Conservation (phyloP, 1,139 yeast genomes). For the Taphrina populina region DNA sequence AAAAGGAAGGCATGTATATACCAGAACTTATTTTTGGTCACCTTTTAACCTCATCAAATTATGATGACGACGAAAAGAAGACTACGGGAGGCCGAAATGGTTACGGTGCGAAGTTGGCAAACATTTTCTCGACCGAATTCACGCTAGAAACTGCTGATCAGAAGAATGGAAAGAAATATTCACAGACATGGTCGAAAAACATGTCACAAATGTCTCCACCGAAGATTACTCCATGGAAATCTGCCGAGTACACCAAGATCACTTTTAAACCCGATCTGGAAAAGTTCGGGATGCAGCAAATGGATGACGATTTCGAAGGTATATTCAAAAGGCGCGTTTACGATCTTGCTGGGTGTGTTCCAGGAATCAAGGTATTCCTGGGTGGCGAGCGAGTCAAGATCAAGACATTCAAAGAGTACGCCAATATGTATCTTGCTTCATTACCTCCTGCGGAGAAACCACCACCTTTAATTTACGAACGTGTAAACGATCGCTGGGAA, state of each 20-base stretch:
- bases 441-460: constrained; percentile 49
- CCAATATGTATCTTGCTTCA: constrained; percentile 85
- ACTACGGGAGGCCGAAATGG: constrained; percentile 99
- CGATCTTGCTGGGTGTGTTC: constrained; percentile 94
- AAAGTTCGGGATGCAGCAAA: constrained; percentile 76
- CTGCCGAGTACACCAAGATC: constrained; percentile 78
- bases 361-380: constrained; percentile 72
- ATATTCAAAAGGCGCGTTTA: constrained; percentile 91
- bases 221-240: constrained; percentile 61
- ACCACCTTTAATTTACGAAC: constrained; percentile 70
- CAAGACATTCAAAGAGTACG: constrained; percentile 77
- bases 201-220: constrained; percentile 82
- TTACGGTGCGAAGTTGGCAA: constrained; percentile 93
- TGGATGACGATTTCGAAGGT: constrained; percentile 79
- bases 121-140: constrained; percentile 87
- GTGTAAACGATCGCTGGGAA: constrained; percentile 84
- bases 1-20: constrained; percentile 83
- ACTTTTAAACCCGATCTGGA: constrained; percentile 84
- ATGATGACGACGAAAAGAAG: constrained; percentile 91
- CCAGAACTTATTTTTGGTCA: constrained; percentile 97
- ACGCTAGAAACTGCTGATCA: constrained; percentile 86
- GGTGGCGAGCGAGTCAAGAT: constrained; percentile 73
- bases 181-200: constrained; percentile 82
- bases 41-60: constrained; percentile 88
- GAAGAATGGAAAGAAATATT: constrained; percentile 59